Evolutionary conservation across 2,329 filamentous ascomycete genomes (phyloP), one percentile per base, ranked within the genome.

Genomic region (Arthrobotrys musiformis): DNA sequence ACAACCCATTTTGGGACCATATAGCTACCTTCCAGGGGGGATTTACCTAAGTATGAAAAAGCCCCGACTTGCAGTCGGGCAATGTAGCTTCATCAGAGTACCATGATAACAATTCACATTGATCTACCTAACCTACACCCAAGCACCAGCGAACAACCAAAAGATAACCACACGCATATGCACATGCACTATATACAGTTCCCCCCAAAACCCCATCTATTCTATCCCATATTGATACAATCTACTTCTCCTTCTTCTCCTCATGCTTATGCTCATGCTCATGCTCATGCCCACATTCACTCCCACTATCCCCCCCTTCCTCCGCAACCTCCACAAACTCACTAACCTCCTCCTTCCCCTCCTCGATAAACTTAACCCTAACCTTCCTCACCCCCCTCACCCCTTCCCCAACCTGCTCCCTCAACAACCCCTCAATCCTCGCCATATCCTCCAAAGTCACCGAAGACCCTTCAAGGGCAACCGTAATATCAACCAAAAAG

Each of bases 401-500:
- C 80, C 91, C 92, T 78, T 87, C 85, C 28, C 92, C 93, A 26
- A 97, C 88, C 70, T 87, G 87, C 50, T 90, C 87, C 76, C 95
- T 89, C 37, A 98, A 87, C 1, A 86, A 85, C 37, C 91, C 88
- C 83, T 99, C 95, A 13, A 97, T 86, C 15, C 87, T 85, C 40
- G 89, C 86, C 6, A 90, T 88, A 67, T 91, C 88, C 64, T 90
- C 88, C 4, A 99, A 86, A 0, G 91, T 91, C 91, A 92, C 97
- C 35, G 86, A n/a, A n/a, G n/a, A n/a, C n/a, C 85, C 22, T 87
- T 42, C 15, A 15, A 96, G 92, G 1, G 89, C 91, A 78, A 98
- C 85, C 83, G 97, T 94, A 6, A 99, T 84, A 81, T 98, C 95
- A 80, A 98, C 90, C 30, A 98, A 86, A 83, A 96, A 97, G 85